Conservation (phyloP, 371 early-diverging fungal species). For the Amoeboradix gromovi region DNA sequence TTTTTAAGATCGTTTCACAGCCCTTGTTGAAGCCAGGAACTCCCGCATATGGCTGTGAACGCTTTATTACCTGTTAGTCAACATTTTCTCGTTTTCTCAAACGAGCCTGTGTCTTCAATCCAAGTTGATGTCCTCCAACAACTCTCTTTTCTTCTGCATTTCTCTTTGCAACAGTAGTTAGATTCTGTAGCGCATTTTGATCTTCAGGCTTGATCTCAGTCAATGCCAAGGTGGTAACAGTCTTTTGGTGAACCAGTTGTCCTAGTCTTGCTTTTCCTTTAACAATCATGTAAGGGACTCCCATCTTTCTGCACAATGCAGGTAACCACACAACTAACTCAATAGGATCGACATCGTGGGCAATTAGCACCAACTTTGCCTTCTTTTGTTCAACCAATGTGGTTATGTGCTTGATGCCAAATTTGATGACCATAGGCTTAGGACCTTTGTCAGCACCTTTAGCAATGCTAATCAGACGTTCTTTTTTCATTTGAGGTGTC, state of each 20-base stretch:
- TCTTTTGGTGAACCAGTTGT: slow-evolving; percentile 95
- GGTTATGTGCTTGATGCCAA: slow-evolving; percentile 98
- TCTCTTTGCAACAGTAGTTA: slow-evolving; percentile 1
- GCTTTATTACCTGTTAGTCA: background rate
- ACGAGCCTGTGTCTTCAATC: background rate
- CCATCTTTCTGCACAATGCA: slow-evolving; percentile 99
- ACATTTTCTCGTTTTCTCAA: background rate
- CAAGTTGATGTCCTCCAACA: background rate
- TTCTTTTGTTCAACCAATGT: slow-evolving; percentile 91
- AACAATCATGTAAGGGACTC: slow-evolving; percentile 95
- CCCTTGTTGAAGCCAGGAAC: background rate
- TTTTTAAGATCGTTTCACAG: background rate
- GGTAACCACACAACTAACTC: slow-evolving; percentile 96
- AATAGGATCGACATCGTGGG: slow-evolving; percentile 97
- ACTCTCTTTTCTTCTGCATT: background rate
- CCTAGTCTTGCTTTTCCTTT: slow-evolving; percentile 94
- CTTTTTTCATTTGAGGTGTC: slow-evolving; percentile 77
- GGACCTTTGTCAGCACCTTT: slow-evolving; percentile 24
- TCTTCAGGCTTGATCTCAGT: slow-evolving; percentile 84
- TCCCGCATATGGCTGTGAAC: background rate
- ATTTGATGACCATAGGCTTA: slow-evolving; percentile 89
- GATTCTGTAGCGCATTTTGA: slow-evolving; percentile 38
- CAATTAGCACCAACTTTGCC: slow-evolving; percentile 93
- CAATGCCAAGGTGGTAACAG: slow-evolving; percentile 81
- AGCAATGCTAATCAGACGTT: slow-evolving; percentile 50